Evolutionary conservation across 345 rosid species (phyloP).

Genomic region (thale cress (Arabidopsis thaliana)): DNA sequence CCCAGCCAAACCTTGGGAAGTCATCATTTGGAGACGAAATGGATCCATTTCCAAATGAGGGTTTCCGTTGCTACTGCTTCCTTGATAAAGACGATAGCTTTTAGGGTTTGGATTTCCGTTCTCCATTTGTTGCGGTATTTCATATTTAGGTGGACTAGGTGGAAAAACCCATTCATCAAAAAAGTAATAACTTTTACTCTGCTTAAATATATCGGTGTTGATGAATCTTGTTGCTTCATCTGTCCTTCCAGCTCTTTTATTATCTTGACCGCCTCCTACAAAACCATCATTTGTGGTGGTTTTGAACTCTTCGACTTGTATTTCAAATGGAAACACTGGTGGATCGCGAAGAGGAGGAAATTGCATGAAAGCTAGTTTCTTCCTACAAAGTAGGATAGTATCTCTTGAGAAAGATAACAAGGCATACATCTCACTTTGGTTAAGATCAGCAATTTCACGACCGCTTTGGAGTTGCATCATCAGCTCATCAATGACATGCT

Average conservation of each 20-base stretch:
- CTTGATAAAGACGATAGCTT: background rate
- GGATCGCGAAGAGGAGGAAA: conserved; percentile 19
- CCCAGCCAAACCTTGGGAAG: background rate
- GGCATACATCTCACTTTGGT: background rate
- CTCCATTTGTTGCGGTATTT: background rate
- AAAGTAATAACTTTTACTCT: conserved; percentile 12
- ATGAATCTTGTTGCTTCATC: background rate
- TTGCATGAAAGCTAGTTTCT: background rate
- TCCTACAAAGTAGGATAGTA: conserved; percentile 7
- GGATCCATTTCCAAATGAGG: conserved; percentile 22
- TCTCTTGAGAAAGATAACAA: conserved; percentile 3
- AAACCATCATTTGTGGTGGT: background rate
- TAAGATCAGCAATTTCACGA: background rate
- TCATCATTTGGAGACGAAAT: background rate
- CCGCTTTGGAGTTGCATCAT: background rate
- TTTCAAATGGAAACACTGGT: background rate
- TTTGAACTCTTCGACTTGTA: background rate
- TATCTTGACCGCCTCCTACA: background rate
- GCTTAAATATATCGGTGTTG: background rate
- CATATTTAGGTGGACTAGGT: background rate
- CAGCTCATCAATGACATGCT: background rate
- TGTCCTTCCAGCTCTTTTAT: background rate
- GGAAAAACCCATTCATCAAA: conserved; percentile 20
- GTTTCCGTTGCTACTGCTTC: conserved; percentile 25
- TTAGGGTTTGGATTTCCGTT: background rate